These are phyloP conservation scores for Penicillium sp. DNA, from an alignment of 2,329 filamentous ascomycete species.

Conservation along the genomic window DNA sequence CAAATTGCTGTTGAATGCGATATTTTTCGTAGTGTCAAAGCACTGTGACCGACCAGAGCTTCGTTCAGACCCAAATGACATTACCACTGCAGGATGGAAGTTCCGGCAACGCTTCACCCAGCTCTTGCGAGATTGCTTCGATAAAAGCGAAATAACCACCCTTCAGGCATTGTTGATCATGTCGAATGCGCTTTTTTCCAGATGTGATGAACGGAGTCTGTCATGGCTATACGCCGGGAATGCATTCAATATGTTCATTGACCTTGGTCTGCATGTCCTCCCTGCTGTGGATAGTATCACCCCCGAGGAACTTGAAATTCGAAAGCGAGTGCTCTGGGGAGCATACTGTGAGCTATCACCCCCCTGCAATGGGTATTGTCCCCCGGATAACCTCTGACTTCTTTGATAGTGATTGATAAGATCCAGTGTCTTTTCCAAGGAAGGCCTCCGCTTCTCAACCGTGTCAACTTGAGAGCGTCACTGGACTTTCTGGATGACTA, in stretches of 20 bases:
- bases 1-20: conserved; percentile 52
- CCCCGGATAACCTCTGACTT: background rate
- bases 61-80: conserved; percentile 47
- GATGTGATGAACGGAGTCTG: conserved; percentile 52
- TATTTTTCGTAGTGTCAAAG: conserved; percentile 49
- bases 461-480: conserved; percentile 48
- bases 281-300: conserved; percentile 40
- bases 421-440: conserved; percentile 56
- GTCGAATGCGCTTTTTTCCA: conserved; percentile 51
- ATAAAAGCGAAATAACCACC: conserved; percentile 53
- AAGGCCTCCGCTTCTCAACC: conserved; percentile 46
- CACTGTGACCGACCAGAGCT: conserved; percentile 49
- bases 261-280: conserved; percentile 51
- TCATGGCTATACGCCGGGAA: conserved; percentile 55
- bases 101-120: conserved; percentile 50
- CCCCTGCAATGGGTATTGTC: background rate
- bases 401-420: conserved; percentile 44
- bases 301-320: conserved; percentile 48
- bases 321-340: conserved; percentile 48
- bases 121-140: conserved; percentile 48
- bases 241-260: conserved; percentile 54
- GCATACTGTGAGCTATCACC: conserved; percentile 34
- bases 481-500: conserved; percentile 38
- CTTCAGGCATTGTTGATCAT: conserved; percentile 55
- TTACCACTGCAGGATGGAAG: conserved; percentile 49